phyloP scores from a whole-genome alignment of 108 stramenopile genomes.

The Stephanodiscus triporus region DNA sequence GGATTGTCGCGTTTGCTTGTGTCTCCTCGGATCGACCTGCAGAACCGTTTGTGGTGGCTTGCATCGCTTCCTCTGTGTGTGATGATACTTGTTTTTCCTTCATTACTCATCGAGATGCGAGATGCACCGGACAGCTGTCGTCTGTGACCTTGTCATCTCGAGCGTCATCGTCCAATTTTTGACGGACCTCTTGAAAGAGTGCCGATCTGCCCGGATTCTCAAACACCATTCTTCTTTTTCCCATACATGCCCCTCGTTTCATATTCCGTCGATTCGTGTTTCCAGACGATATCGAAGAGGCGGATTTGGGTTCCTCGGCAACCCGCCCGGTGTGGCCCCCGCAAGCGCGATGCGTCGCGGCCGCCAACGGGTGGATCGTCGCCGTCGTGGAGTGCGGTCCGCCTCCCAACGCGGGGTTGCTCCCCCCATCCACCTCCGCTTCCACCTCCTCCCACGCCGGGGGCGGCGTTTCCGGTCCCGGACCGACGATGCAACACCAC shows the following conservation, averaged over 20 bases:
- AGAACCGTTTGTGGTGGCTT: too few species aligned
- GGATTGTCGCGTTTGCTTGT: too few species aligned
- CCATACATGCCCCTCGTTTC: too few species aligned
- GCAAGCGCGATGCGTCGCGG: conserved; percentile 63
- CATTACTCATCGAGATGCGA: not conserved
- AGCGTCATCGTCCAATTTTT: not conserved
- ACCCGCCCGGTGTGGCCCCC: conserved; percentile 71
- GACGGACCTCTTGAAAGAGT: not conserved
- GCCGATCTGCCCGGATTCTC: not conserved
- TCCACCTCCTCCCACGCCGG: not conserved
- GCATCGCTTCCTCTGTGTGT: too few species aligned
- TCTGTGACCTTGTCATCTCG: too few species aligned
- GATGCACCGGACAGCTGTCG: not conserved
- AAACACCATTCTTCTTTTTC: not conserved
- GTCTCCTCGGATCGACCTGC: too few species aligned
- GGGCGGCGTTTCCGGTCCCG: not conserved
- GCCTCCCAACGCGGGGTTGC: conserved; percentile 23
- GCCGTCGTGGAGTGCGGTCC: conserved; percentile 70
- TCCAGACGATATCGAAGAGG: conserved; percentile 47
- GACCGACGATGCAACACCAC: not conserved
- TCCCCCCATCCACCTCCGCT: conserved; percentile 11
- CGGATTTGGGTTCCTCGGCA: conserved; percentile 28
- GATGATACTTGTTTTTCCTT: too few species aligned
- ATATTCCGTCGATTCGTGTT: conserved; percentile 9
- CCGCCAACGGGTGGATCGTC: conserved; percentile 87